Percentiles rank a stretch among this genome's conserved stretches.
These are phyloP conservation scores for Nicotiana benthamiana DNA, from an alignment of 257 asterid genomes.

Conservation along the genomic window DNA sequence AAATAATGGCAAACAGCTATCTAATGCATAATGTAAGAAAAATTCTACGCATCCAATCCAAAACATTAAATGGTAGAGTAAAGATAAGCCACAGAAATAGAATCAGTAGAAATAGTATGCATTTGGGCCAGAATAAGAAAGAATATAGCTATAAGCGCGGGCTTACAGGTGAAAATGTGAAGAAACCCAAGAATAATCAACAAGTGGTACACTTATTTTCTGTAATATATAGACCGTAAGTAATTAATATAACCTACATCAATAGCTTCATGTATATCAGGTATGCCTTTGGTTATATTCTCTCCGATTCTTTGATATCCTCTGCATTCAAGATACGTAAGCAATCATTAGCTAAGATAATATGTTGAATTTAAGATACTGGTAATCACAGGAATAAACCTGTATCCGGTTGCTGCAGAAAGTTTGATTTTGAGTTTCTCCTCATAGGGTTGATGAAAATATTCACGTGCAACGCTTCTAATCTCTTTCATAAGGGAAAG, in stretches of 20 bases:
- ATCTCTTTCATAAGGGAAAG: constrained; percentile 51
- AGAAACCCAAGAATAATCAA: neutral
- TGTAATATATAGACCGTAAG: neutral
- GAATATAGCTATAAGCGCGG: neutral
- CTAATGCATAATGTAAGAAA: neutral
- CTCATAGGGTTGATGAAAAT: constrained; percentile 64
- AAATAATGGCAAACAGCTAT: neutral
- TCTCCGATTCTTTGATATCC: constrained; percentile 79
- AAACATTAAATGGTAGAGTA: neutral
- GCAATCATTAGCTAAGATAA: neutral
- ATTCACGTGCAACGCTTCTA: constrained; percentile 45
- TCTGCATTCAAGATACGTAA: constrained; percentile 33
- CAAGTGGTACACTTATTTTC: neutral
- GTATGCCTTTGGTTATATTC: constrained; percentile 73
- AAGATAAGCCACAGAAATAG: neutral
- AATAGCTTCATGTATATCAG: constrained; percentile 93
- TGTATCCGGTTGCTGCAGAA: constrained; percentile 72
- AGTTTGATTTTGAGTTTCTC: constrained; percentile 74
- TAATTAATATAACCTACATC: constrained; percentile 51
- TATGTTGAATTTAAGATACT: neutral
- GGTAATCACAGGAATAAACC: constrained; percentile 30
- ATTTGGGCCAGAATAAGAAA: neutral
- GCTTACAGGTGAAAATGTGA: neutral
- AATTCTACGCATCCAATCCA: neutral
- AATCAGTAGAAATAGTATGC: neutral